Percentiles rank a stretch among this genome's conserved stretches.
phyloP scores from a whole-genome alignment of 225 moss, liverwort and hornwort species.

The Sphagnum tenellum region DNA sequence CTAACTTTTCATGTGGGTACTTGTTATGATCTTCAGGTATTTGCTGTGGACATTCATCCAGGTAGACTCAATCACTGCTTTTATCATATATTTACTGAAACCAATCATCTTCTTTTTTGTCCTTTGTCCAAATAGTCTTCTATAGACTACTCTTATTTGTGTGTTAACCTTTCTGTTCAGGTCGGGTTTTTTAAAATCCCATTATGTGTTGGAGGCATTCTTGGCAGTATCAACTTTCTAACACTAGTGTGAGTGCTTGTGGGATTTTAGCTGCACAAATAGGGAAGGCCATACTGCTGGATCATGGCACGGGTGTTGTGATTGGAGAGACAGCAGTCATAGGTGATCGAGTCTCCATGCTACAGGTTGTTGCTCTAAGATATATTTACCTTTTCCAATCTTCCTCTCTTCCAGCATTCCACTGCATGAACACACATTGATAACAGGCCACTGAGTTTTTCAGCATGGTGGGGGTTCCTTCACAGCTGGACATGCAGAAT shows the following conservation, averaged over 20 bases:
- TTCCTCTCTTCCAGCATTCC: background rate
- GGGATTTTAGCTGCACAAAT: constrained; percentile 45
- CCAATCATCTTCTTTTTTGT: no score
- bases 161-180: no score
- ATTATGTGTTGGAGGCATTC: no score
- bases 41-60: constrained; percentile 88
- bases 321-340: constrained; percentile 91
- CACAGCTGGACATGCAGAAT: no score
- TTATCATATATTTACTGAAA: background rate
- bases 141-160: no score
- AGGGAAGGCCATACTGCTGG: constrained; percentile 82
- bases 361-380: constrained; percentile 41
- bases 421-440: no score
- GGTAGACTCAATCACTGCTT: constrained; percentile 21
- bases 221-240: constrained; percentile 6
- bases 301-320: constrained; percentile 93
- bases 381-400: background rate
- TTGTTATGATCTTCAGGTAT: constrained; percentile 41
- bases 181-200: no score
- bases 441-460: no score
- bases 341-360: constrained; percentile 87
- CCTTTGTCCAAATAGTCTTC: no score
- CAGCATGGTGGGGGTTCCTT: no score
- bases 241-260: no score
- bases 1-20: background rate